phyloP scores from a whole-genome alignment of 164 flowering plant genomes.

The Taxillus chinensis region DNA sequence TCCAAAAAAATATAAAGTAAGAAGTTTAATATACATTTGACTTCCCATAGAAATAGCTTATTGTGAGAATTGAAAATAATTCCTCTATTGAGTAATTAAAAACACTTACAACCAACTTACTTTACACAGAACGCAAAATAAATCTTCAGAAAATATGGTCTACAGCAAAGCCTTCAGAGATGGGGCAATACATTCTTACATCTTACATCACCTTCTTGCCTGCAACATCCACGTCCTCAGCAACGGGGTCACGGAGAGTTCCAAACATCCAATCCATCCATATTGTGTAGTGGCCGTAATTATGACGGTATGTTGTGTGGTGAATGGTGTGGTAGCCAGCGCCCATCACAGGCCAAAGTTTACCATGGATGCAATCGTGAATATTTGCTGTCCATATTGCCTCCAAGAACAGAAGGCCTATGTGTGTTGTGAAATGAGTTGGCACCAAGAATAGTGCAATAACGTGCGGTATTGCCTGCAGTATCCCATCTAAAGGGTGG shows the following conservation, averaged over 20 bases:
- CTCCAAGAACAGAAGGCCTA: slow-evolving; percentile 63
- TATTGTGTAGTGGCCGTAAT: slow-evolving; percentile 85
- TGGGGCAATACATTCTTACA: background rate
- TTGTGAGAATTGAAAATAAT: no score
- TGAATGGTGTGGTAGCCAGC: slow-evolving; percentile 98
- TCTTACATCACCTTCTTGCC: slow-evolving; percentile 24
- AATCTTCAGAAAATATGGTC: no score
- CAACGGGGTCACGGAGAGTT: slow-evolving; percentile 66
- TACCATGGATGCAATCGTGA: slow-evolving; percentile 82
- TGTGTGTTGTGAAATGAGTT: slow-evolving; percentile 67
- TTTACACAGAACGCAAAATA: no score
- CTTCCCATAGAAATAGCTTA: no score
- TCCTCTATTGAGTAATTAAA: no score
- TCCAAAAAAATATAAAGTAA: no score
- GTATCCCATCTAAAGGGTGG: slow-evolving; percentile 89
- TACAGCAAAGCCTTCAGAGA: no score
- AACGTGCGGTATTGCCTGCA: slow-evolving; percentile 85
- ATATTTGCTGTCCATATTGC: slow-evolving; percentile 92
- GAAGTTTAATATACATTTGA: no score
- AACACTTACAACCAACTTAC: no score
- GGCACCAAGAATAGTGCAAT: slow-evolving; percentile 74
- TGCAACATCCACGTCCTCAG: slow-evolving; percentile 13
- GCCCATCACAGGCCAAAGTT: slow-evolving; percentile 95
- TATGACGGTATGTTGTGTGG: slow-evolving; percentile 89
- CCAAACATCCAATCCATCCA: slow-evolving; percentile 99